These are phyloP conservation scores for Chrysoporthe deuterocubensis DNA, from an alignment of 2,329 filamentous ascomycete species.

Conservation along the genomic window DNA sequence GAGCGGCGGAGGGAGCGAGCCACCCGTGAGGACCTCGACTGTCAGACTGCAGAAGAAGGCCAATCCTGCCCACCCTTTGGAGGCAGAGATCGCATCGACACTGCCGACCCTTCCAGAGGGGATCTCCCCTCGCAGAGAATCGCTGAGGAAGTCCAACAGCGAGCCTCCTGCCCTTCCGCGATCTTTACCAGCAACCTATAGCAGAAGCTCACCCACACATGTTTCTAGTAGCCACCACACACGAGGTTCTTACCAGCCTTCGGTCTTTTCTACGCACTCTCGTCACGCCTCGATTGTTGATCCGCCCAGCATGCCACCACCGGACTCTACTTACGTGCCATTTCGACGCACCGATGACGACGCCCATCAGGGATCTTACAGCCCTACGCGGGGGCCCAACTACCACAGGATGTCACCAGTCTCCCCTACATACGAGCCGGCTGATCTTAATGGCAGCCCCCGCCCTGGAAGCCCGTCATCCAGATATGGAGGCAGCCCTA, in stretches of 20 bases:
- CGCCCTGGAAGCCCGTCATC: constrained; percentile 90
- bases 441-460: constrained; percentile 87
- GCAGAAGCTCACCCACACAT: constrained; percentile 46
- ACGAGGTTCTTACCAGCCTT: constrained; percentile 57
- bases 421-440: constrained; percentile 77
- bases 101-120: constrained; percentile 59
- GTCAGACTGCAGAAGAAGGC: constrained; percentile 58
- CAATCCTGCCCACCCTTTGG: constrained; percentile 35
- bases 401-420: constrained; percentile 71
- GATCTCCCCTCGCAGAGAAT: constrained; percentile 48
- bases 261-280: constrained; percentile 49
- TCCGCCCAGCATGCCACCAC: constrained; percentile 62
- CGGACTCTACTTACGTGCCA: constrained; percentile 66
- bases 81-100: constrained; percentile 42
- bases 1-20: constrained; percentile 10
- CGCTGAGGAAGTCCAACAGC: constrained; percentile 42
- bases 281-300: constrained; percentile 59
- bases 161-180: constrained; percentile 21
- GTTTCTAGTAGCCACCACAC: constrained; percentile 49
- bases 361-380: constrained; percentile 50
- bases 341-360: constrained; percentile 56
- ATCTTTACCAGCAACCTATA: constrained; percentile 30
- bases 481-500: constrained; percentile 83
- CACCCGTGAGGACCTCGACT: constrained; percentile 38
- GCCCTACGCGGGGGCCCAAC: constrained; percentile 23